phyloP scores from a whole-genome alignment of 305 asterid genomes.

The Withania somnifera region DNA sequence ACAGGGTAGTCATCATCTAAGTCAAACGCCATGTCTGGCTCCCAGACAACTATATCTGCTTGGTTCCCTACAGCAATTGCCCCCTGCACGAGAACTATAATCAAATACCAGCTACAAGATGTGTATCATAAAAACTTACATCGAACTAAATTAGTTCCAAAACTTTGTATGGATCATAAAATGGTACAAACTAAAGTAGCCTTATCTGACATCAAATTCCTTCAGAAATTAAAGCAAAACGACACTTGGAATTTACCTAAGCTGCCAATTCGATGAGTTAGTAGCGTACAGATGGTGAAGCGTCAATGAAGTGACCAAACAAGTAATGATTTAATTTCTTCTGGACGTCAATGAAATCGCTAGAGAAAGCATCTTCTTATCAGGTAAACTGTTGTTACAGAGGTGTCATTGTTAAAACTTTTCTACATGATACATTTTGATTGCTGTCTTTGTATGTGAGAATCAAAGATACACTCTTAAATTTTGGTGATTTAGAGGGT shows the following conservation, averaged over 20 bases:
- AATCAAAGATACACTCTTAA: not conserved
- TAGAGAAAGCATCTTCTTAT: not conserved
- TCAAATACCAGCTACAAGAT: not conserved
- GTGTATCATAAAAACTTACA: not conserved
- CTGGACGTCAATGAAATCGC: not conserved
- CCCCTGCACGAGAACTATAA: conserved; percentile 38
- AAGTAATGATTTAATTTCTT: not conserved
- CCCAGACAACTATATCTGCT: conserved; percentile 89
- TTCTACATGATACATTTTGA: not conserved
- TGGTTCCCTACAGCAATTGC: conserved; percentile 49
- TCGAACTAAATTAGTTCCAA: not conserved
- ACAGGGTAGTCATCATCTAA: conserved; percentile 53
- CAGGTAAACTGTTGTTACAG: not conserved
- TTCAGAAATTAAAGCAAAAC: not conserved
- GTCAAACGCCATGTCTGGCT: conserved; percentile 65
- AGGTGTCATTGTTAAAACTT: not conserved
- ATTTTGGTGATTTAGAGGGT: not conserved
- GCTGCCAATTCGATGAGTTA: not conserved
- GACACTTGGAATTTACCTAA: too few species aligned
- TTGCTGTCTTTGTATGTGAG: not conserved
- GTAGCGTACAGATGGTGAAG: not conserved
- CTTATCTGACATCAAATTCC: not conserved
- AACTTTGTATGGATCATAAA: not conserved
- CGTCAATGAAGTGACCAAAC: not conserved
- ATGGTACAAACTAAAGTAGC: not conserved